Base-by-base conservation (phyloP, 108 stramenopile genomes). In the Nitzschia sp. region DNA sequence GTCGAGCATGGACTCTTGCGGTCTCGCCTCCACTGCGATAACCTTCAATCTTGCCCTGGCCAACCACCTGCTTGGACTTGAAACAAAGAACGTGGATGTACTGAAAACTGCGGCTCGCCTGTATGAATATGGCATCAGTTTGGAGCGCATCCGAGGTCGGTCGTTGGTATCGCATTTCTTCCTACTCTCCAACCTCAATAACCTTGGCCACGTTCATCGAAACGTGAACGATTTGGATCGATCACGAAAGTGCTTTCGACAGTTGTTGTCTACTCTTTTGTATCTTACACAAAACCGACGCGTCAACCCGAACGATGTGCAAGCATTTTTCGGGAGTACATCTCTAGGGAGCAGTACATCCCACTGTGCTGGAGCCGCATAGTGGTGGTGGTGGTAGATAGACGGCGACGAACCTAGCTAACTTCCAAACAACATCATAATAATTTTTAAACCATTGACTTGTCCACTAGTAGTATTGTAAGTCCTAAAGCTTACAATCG, bases 211-310 rank as follows among this genome's bases (percentile, higher is more conserved):
- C 4, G 8, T 58, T 31, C 29, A 58, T 25, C 56, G 8, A 13
- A 3, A 8, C 28, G 27, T 58, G 27, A n/a, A 28, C 17, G 27
- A 32, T 58, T 15, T 31, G 22, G 56, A 25, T 8, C 56, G 56
- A 58, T 58, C 56, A 30, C 28, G 25, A 58, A 58, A 58, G 56
- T 58, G 56, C 29, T 58, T 31, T 32, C 29, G 29, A 4, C 56
- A 58, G 25, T 27, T 58, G 13, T 32, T 31, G 31, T 31, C 29
- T 17, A 58, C 56, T 27, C 56, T 58, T 4, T 13, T 58, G 56
- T 58, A 31, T 27, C 17, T 58, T 9, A 58, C 56, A 16, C 27
- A 28, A 28, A n/a, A 9, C 16, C 4, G 11, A n/a, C 11, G 56
- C 9, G 27, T 27, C 29, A 58, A 58, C 16, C 31, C 56, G 8